A percentile compares a stretch with the other conserved stretches of the same genome.
phyloP scores from a whole-genome alignment of 495 filamentous ascomycete species.

The Aspergillus nidulans region DNA sequence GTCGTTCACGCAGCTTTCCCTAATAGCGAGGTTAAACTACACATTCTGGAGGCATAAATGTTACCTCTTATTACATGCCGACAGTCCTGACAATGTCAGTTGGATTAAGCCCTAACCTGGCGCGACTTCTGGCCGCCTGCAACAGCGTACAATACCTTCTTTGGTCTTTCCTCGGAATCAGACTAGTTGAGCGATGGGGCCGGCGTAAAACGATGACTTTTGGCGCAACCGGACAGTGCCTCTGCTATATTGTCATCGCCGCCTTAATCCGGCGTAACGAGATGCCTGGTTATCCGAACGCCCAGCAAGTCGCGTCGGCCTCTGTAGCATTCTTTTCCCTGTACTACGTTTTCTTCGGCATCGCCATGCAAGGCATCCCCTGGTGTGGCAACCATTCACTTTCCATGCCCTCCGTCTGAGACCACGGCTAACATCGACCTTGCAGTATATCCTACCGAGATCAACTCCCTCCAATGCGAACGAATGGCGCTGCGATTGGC shows the following conservation, averaged over 20 bases:
- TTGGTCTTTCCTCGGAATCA: constrained; percentile 36
- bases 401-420: background rate
- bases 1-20: background rate
- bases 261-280: constrained; percentile 39
- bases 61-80: constrained; percentile 25
- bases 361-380: constrained; percentile 40
- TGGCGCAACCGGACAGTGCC: constrained; percentile 35
- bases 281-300: constrained; percentile 13
- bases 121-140: constrained; percentile 23
- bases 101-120: constrained; percentile 36
- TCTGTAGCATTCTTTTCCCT: constrained; percentile 47
- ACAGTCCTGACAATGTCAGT: constrained; percentile 28
- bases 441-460: constrained; percentile 31
- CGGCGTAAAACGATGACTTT: constrained; percentile 34
- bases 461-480: constrained; percentile 56
- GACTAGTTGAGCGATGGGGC: constrained; percentile 40
- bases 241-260: constrained; percentile 49
- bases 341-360: constrained; percentile 46
- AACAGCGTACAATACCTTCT: constrained; percentile 16
- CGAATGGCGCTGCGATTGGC: constrained; percentile 49
- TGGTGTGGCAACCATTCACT: constrained; percentile 12
- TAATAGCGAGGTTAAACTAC: background rate
- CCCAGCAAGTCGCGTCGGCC: constrained; percentile 27
- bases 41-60: constrained; percentile 19
- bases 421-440: background rate